Base-by-base conservation (phyloP, 805 yeast genomes). In the Ogataea neopini region DNA sequence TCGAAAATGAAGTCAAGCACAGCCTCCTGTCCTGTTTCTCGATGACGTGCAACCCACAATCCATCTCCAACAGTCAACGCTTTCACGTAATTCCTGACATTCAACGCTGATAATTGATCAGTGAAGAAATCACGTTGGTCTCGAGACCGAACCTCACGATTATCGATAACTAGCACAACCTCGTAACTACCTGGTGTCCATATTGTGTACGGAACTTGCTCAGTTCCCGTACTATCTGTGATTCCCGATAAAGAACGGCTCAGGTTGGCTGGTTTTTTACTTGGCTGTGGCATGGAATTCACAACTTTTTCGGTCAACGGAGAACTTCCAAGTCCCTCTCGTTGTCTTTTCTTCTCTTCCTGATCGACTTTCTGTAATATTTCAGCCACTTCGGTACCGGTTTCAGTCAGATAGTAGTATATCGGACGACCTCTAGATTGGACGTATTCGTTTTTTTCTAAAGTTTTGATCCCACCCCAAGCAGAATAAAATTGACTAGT, bases 1-100 rank as follows among this genome's bases (percentile, higher is more conserved):
- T 94, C 99, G 39, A 92, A 76, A n/a, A 94, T 85, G 51, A 80
- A 83, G 62, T 92, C 86, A 14, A 94, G 67, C 0, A 88, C 84
- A 4, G 83, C 88, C 45, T 83, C 83, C 44, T 76, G 75, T 1
- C 77, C 74, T 0, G 87, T 77, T 0, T 50, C 56, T 44, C 70
- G 77, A 58, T 89, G 77, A 47, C 76, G 75, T 0, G 97, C 99
- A 2, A 90, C 74, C 99, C 98, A 94, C 8, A 86, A 52, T 1
- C 85, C 84, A 69, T 94, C 99, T 5, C 99, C 98, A 2, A 91
- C 79, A 0, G 94, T 69, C 23, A 94, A 70, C 1, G 87, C 71
- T 40, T 79, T 64, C 1, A 76, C 77, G 17, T 79, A 83, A 43
- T 79, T 71, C 3, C 68, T 63, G 1, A 86, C 70, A 0, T 82